These are phyloP conservation scores for Hymenoscyphus linearis DNA, from an alignment of 2,329 filamentous ascomycete genomes.

Conservation along the genomic window DNA sequence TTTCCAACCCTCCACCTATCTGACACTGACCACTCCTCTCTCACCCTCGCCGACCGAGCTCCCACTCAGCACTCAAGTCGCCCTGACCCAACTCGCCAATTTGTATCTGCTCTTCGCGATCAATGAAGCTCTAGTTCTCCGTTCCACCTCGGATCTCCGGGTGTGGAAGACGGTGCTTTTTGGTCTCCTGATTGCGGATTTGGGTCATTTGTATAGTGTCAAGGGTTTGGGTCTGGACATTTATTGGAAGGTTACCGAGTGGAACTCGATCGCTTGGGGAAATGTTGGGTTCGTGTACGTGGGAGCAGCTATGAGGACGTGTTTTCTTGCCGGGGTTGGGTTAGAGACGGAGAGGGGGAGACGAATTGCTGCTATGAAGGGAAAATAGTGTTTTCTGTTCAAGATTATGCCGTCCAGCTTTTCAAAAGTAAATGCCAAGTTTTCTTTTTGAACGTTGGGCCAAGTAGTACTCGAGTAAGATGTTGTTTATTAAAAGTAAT, in stretches of 20 bases:
- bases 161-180: constrained; percentile 68
- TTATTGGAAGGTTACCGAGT: constrained; percentile 51
- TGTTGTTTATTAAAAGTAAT: no score
- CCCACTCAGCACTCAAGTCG: constrained; percentile 58
- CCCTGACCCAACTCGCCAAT: constrained; percentile 70
- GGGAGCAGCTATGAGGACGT: constrained; percentile 53
- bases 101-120: constrained; percentile 72
- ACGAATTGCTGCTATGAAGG: not conserved
- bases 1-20: constrained; percentile 50
- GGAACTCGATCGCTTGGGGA: constrained; percentile 65
- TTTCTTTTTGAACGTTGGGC: no score
- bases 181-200: constrained; percentile 66
- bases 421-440: no score
- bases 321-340: constrained; percentile 55
- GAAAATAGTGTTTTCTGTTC: not conserved
- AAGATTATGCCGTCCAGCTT: no score
- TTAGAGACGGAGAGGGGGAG: constrained; percentile 28
- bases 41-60: constrained; percentile 31
- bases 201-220: constrained; percentile 69
- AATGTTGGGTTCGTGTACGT: constrained; percentile 67
- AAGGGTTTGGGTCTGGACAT: constrained; percentile 51
- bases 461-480: no score
- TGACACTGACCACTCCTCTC: constrained; percentile 53
- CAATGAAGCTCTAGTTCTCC: constrained; percentile 71
- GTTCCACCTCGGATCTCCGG: constrained; percentile 58